phyloP scores from a whole-genome alignment of 2,329 filamentous ascomycete genomes.

The Epichloe typhina region DNA sequence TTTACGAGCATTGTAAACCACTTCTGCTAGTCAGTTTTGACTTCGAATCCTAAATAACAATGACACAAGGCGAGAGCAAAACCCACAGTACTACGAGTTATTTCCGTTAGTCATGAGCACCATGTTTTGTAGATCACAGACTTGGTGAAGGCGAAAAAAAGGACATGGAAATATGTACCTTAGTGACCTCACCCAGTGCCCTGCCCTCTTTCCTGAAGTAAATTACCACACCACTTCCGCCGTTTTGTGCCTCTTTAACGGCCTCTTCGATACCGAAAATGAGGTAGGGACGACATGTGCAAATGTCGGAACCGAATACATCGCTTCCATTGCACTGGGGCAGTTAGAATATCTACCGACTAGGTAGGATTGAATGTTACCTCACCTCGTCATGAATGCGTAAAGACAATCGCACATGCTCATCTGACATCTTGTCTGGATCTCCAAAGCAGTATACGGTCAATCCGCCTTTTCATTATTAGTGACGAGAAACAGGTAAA shows the following conservation, averaged over 20 bases:
- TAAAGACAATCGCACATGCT: conserved; percentile 65
- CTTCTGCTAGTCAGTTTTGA: conserved; percentile 13
- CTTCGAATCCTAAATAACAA: conserved; percentile 7
- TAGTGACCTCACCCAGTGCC: conserved; percentile 88
- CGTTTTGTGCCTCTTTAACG: conserved; percentile 90
- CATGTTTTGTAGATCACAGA: neutral
- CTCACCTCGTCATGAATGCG: conserved; percentile 59
- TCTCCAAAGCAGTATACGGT: conserved; percentile 98
- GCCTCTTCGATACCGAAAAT: conserved; percentile 97
- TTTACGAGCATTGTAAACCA: conserved; percentile 70
- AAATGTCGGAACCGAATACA: conserved; percentile 96
- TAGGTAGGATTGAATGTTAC: too few relatives aligned
- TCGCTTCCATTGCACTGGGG: conserved; percentile 80
- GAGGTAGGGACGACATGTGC: conserved; percentile 88
- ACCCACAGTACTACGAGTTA: conserved; percentile 33
- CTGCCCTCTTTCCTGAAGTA: conserved; percentile 98
- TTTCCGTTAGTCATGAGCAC: neutral
- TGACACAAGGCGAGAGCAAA: neutral
- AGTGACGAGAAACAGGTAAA: neutral
- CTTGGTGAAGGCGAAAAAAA: too few relatives aligned
- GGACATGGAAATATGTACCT: conserved; percentile 38
- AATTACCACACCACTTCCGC: conserved; percentile 88
- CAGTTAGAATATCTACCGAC: neutral
- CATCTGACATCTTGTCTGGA: conserved; percentile 84
- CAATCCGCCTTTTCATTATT: conserved; percentile 48